Base-by-base conservation (phyloP, 768 basidiomycete species). In the Mycena kentingensis region DNA sequence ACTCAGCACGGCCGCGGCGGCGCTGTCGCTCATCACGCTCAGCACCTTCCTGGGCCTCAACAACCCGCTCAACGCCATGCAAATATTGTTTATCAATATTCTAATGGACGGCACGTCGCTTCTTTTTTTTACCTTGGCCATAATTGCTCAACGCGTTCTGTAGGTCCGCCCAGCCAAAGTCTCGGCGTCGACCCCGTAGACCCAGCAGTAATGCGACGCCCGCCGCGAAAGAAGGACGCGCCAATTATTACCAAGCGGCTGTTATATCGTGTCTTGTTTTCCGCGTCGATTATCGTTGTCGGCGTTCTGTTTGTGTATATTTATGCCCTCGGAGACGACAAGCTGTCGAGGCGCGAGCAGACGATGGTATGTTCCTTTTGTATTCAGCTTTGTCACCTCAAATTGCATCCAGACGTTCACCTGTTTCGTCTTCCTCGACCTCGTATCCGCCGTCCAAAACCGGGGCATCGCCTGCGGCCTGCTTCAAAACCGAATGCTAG, bases 41-140 rank as follows among this genome's bases (percentile, higher is more conserved):
- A 93, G 90, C 67, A 98, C 95, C 19, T 78, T 94, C 67, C 83
- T 98, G 62, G 85, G 88, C 13, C 77, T 97, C 28, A 86, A 84
- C 62, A 98, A 96, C 64, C 95, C 95, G 3, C 78, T 98, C 57
- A 98, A 98, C 63, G 87, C 95, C 3, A 98, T 98, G 94, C 94
- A 98, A 69, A 98, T 98, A 63, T 73, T 98, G n/a, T 98, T 97
- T 67, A 98, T 98, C 65, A 98, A 98, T 72, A 97, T 98, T 66
- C 81, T 98, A 42, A 98, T 98, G 95, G 96, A 98, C 59, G 94
- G 93, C 88, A 51, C 28, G 79, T 13, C 6, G 21, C 16, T 27
- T 16, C 27, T 7, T 69, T 16, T 32, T 28, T 53, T 46, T 2
- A 26, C 51, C 22, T 38, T 35, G 13, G 47, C 18, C 34, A 27